Evolutionary conservation across 805 yeast genomes (phyloP).

Genomic region (Sungouiozyma intestinalis): DNA sequence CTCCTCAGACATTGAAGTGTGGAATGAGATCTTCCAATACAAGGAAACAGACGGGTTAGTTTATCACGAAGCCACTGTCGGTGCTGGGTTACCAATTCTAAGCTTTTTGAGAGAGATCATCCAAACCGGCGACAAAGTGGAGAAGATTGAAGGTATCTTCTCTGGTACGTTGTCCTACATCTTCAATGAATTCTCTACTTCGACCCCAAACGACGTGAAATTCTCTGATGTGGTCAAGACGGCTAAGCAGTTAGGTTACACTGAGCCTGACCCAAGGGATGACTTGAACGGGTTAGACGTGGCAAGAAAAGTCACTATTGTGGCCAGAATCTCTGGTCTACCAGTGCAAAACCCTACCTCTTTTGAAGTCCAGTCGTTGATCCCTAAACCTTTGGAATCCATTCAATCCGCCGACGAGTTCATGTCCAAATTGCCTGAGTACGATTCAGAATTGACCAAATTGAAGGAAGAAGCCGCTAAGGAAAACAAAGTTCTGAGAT

Average conservation of each 20-base stretch:
- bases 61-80: constrained; percentile 97
- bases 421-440: constrained; percentile 68
- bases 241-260: constrained; percentile 88
- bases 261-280: constrained; percentile 99
- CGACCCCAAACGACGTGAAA: constrained; percentile 48
- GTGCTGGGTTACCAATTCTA: constrained; percentile 95
- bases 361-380: constrained; percentile 88
- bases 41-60: constrained; percentile 53
- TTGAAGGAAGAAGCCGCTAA: constrained; percentile 72
- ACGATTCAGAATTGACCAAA: constrained; percentile 67
- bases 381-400: constrained; percentile 76
- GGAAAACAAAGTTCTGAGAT: constrained; percentile 82
- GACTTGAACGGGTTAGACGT: constrained; percentile 97
- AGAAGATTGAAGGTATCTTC: constrained; percentile 88
- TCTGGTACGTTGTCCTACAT: constrained; percentile 94
- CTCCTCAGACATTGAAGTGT: constrained; percentile 59
- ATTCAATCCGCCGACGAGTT: constrained; percentile 68
- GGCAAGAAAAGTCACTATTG: constrained; percentile 94
- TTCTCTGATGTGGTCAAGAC: constrained; percentile 83
- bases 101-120: constrained; percentile 81
- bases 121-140: constrained; percentile 86
- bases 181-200: constrained; percentile 83
- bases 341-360: constrained; percentile 78
- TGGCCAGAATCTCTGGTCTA: constrained; percentile 87
- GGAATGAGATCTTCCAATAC: constrained; percentile 68